phyloP scores from a whole-genome alignment of 441 rosid genomes.

The Adansonia madagascariensis region DNA sequence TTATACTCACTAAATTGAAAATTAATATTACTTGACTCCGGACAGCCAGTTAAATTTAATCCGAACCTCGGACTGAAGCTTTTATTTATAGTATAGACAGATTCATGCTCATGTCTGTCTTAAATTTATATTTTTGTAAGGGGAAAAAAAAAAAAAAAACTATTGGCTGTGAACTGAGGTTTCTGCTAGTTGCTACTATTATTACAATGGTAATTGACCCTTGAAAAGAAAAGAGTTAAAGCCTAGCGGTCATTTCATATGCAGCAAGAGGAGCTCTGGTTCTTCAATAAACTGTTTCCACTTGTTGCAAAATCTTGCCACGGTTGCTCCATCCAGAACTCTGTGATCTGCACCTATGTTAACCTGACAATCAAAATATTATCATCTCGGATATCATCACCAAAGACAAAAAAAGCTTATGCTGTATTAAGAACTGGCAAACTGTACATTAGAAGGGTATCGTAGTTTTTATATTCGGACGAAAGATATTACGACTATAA shows the following conservation, averaged over 20 bases:
- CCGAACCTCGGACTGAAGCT: too few relatives aligned
- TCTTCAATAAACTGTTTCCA: constrained; percentile 87
- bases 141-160: neutral
- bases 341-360: constrained; percentile 92
- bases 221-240: neutral
- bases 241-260: constrained; percentile 53
- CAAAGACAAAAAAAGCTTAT: neutral
- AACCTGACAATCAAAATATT: constrained; percentile 45
- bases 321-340: constrained; percentile 92
- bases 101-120: neutral
- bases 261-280: constrained; percentile 83
- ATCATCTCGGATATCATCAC: neutral
- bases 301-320: constrained; percentile 85
- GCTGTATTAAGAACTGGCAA: too few relatives aligned
- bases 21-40: too few relatives aligned
- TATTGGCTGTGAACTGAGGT: constrained; percentile 11
- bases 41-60: too few relatives aligned
- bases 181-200: neutral
- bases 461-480: neutral
- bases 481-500: too few relatives aligned
- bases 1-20: too few relatives aligned
- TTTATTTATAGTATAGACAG: too few relatives aligned
- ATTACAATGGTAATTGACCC: neutral
- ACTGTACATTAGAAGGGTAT: neutral
- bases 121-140: neutral